Base-by-base conservation (phyloP, 2,329 filamentous ascomycete genomes). In the Sclerotinia glacialis region DNA sequence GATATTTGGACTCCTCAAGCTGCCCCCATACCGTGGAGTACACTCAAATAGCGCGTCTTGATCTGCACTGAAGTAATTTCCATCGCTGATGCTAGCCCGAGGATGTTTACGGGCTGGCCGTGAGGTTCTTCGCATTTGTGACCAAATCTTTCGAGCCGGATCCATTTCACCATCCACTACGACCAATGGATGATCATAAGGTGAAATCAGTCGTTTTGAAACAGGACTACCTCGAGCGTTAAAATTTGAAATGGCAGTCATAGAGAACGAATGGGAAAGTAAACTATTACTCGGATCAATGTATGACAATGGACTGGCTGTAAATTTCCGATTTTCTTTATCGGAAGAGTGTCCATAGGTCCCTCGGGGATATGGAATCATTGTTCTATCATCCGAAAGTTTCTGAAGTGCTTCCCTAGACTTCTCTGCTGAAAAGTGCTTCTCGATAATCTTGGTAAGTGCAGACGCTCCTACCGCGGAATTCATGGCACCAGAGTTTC, bases 401-500 rank as follows among this genome's bases (percentile, higher is more conserved):
- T 65, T 71, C 4, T 55, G 61, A 5, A 74, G 65, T 18, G 71
- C 68, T 47, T 74, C 67, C 26, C 64, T 49, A 16, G 71, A 72
- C 54, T 70, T 54, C 21, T 71, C 70, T 0, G 67, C 44, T 28
- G 71, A 67, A 18, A 74, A 66, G 49, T 73, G 71, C 31, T 61
- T 72, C 46, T 75, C 69, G 16, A 76, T 71, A 12, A 76, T 60
- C 31, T 61, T 58, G 11, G 72, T 67, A 2, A 76, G 66, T 11
- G 71, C 71, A 66, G 71, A 74, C 1, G 31, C 28, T 23, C 56
- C 65, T 49, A 69, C 50, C 18, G 67, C 52, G 3, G 34, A 77
- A 52, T 78, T 80, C 0, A 77, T 72, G 1, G 74, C 69, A 3
- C 77, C 76, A 4, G 72, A 72, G 2, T 77, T 77, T 14, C 76